These are phyloP conservation scores for Myxozyma vanderwaltii DNA, from an alignment of 805 yeast genomes.

Conservation along the genomic window DNA sequence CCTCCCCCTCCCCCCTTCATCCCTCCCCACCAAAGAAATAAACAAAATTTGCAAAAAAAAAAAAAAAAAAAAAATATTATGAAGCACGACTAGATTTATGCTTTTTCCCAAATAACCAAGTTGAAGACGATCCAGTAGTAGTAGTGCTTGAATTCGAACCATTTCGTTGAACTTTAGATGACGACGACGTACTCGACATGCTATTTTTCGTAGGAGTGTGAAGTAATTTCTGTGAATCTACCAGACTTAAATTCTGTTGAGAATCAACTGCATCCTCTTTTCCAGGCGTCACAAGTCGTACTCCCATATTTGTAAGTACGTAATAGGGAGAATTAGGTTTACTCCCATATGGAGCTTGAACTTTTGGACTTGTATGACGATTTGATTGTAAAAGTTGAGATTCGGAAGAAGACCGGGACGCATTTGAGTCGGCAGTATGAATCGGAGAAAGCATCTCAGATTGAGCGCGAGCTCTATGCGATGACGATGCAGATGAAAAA, in stretches of 20 bases:
- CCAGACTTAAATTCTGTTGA: too few species aligned
- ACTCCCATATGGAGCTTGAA: constrained; percentile 20
- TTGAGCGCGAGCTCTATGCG: constrained; percentile 3
- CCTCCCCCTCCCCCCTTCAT: neutral
- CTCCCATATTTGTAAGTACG: constrained; percentile 26
- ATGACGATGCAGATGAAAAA: neutral
- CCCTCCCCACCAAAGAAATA: neutral
- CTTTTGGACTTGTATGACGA: neutral
- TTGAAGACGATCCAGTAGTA: neutral
- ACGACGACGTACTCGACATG: neutral
- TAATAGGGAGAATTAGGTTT: constrained; percentile 21
- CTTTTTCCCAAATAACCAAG: constrained; percentile 6
- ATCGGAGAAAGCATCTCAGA: constrained; percentile 6
- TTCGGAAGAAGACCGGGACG: constrained; percentile 11
- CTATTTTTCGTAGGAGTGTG: neutral
- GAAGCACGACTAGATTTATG: constrained; percentile 3
- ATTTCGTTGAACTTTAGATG: neutral
- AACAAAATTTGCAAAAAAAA: neutral
- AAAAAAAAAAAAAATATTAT: neutral
- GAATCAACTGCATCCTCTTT: neutral
- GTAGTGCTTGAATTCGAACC: neutral
- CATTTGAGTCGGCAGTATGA: neutral
- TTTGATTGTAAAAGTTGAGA: neutral
- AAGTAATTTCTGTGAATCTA: neutral
- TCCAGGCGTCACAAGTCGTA: constrained; percentile 20